These are phyloP conservation scores for Penicillium psychrosexuale DNA, from an alignment of 2,329 filamentous ascomycete species.

Conservation along the genomic window DNA sequence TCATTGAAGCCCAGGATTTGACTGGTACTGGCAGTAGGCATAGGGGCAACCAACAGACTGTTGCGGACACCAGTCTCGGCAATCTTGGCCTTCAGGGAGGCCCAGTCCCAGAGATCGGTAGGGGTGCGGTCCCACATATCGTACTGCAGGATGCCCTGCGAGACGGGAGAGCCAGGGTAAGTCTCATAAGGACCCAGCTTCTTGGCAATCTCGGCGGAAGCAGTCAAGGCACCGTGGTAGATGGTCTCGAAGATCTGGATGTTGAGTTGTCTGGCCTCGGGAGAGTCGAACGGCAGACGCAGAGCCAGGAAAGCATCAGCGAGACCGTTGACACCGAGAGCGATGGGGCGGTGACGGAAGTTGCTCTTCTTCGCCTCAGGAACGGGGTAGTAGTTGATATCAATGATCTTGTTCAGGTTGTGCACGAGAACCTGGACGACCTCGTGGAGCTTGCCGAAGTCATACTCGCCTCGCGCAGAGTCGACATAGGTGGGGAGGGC, in stretches of 20 bases:
- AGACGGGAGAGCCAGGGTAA: constrained; percentile 90
- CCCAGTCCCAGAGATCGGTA: constrained; percentile 96
- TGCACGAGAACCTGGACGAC: constrained; percentile 87
- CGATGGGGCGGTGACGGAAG: constrained; percentile 93
- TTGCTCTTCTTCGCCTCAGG: constrained; percentile 92
- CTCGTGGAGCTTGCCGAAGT: constrained; percentile 96
- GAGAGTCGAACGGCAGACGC: constrained; percentile 93
- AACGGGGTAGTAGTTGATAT: constrained; percentile 98
- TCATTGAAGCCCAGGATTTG: constrained; percentile 99
- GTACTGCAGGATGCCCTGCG: constrained; percentile 92
- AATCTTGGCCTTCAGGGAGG: constrained; percentile 80
- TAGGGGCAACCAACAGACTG: constrained; percentile 89
- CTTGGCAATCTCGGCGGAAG: constrained; percentile 82
- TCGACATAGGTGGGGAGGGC: constrained; percentile 90
- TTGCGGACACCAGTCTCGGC: constrained; percentile 92
- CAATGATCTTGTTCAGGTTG: constrained; percentile 98
- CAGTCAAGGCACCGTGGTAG: constrained; percentile 90
- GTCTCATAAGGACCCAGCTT: constrained; percentile 80
- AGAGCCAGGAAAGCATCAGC: constrained; percentile 97
- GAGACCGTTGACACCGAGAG: constrained; percentile 94
- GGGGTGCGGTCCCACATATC: constrained; percentile 98
- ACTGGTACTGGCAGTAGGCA: constrained; percentile 95
- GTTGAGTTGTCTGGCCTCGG: constrained; percentile 90
- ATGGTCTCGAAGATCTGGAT: constrained; percentile 99
- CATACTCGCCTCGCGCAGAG: constrained; percentile 76